These are phyloP conservation scores for Wallemia hederae DNA, from an alignment of 1,284 basidiomycete species.

Conservation along the genomic window DNA sequence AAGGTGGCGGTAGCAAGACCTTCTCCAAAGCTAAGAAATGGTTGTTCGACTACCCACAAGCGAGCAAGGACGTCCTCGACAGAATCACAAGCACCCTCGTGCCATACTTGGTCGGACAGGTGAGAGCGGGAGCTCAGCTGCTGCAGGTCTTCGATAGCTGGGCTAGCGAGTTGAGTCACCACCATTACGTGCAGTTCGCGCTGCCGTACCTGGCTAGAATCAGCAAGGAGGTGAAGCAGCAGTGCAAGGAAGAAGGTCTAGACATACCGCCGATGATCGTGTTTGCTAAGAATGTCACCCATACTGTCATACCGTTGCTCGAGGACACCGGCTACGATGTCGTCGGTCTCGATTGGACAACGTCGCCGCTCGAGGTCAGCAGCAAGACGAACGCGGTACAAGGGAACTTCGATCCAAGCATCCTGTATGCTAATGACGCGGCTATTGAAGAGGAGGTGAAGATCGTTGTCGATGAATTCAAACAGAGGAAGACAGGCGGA, in stretches of 20 bases:
- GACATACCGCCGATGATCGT: slow-evolving; percentile 48
- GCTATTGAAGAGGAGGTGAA: slow-evolving; percentile 70
- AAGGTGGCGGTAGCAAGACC: slow-evolving; percentile 67
- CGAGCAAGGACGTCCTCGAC: slow-evolving; percentile 40
- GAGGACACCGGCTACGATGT: slow-evolving; percentile 66
- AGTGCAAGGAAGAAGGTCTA: slow-evolving; percentile 27
- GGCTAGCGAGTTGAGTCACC: slow-evolving; percentile 61
- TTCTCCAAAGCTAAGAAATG: slow-evolving; percentile 68
- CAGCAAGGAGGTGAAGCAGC: slow-evolving; percentile 26
- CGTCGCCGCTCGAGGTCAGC: slow-evolving; percentile 33
- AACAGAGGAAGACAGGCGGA: slow-evolving; percentile 24
- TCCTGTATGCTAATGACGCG: slow-evolving; percentile 58
- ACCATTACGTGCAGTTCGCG: slow-evolving; percentile 41
- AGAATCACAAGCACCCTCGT: slow-evolving; percentile 57
- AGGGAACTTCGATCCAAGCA: slow-evolving; percentile 75
- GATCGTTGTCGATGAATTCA: slow-evolving; percentile 50
- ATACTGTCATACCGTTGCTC: slow-evolving; percentile 17
- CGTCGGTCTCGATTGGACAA: slow-evolving; percentile 65
- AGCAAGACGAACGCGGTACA: slow-evolving; percentile 39
- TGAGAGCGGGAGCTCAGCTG: slow-evolving; percentile 67
- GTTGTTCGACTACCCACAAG: slow-evolving; percentile 62
- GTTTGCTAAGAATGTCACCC: slow-evolving; percentile 34
- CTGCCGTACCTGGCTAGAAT: slow-evolving; percentile 18
- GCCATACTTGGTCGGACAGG: slow-evolving; percentile 64
- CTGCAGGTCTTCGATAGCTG: slow-evolving; percentile 89